phyloP scores from a whole-genome alignment of 805 yeast genomes.

The Ogataea trehaloabstinens region DNA sequence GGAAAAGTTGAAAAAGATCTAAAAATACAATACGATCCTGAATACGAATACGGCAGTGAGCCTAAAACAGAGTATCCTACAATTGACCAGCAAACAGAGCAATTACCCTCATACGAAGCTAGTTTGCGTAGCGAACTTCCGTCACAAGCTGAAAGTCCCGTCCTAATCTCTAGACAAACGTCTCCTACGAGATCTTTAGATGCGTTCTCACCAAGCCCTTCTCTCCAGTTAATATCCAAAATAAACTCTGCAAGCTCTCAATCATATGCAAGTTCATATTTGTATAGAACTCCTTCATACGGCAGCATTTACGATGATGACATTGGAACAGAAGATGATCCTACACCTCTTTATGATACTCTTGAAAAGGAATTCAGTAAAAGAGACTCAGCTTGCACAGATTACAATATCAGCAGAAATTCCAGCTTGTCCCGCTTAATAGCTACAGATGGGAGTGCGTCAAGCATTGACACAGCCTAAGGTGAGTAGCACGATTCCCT shows the following conservation, averaged over 20 bases:
- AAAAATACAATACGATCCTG: constrained; percentile 16
- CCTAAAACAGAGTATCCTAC: constrained; percentile 3
- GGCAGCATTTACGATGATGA: constrained; percentile 29
- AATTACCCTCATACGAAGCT: constrained; percentile 27
- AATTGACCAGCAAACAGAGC: constrained; percentile 5
- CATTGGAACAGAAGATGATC: constrained; percentile 22
- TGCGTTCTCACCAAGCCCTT: neutral
- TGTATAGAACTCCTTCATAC: constrained; percentile 25
- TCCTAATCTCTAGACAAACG: constrained; percentile 11
- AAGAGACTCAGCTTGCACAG: too few species aligned
- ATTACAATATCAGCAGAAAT: too few species aligned
- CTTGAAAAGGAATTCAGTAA: neutral
- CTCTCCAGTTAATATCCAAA: constrained; percentile 16
- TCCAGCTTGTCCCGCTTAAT: too few species aligned
- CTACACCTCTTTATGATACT: constrained; percentile 26
- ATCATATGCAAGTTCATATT: constrained; percentile 4
- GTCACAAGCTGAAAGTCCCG: constrained; percentile 13
- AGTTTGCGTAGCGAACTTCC: constrained; percentile 20
- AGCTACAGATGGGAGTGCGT: too few species aligned
- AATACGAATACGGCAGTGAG: constrained; percentile 15
- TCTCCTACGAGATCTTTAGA: constrained; percentile 13
- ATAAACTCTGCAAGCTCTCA: constrained; percentile 14
- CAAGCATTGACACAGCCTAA: too few species aligned
- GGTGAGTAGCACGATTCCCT: too few species aligned
- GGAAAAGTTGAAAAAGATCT: neutral